Conservation (phyloP, 306 rosid genomes). For the Trifolium fragiferum region DNA sequence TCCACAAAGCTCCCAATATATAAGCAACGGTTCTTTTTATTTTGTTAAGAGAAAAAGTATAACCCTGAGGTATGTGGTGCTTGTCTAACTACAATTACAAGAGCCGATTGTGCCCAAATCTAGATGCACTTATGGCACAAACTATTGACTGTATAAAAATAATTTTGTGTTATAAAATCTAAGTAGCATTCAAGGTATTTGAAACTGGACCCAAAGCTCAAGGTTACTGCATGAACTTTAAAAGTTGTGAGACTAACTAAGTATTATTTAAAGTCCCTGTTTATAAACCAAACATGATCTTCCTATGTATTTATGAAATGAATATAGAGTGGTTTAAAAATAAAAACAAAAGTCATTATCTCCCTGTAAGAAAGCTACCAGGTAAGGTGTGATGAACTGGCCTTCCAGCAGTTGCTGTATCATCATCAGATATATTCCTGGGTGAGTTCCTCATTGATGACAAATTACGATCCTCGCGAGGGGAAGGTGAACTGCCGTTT, state of each 20-base stretch:
- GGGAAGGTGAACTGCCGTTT: constrained; percentile 70
- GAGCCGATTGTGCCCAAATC: constrained; percentile 18
- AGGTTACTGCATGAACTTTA: constrained; percentile 12
- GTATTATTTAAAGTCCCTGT: constrained; percentile 18
- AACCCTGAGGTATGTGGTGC: constrained; percentile 1
- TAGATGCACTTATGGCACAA: constrained; percentile 22
- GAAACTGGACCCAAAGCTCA: constrained; percentile 16
- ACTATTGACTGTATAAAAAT: constrained; percentile 13
- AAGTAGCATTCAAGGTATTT: constrained; percentile 14
- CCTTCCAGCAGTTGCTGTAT: constrained; percentile 70
- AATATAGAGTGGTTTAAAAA: constrained; percentile 5
- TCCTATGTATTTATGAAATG: constrained; percentile 23
- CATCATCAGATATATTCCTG: constrained; percentile 81
- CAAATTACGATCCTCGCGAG: constrained; percentile 71
- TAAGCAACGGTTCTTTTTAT: background rate
- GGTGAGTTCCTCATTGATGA: constrained; percentile 70
- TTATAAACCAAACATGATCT: constrained; percentile 4
- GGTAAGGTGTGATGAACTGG: constrained; percentile 91
- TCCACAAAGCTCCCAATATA: constrained; percentile 29
- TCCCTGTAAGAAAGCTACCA: constrained; percentile 62
- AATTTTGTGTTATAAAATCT: background rate
- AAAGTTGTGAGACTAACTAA: constrained; percentile 1
- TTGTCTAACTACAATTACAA: constrained; percentile 36
- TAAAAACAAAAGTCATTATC: constrained; percentile 8
- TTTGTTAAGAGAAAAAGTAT: background rate